Conservation (phyloP, 2,329 filamentous ascomycete species). For the Pseudogymnoascus sp. region DNA sequence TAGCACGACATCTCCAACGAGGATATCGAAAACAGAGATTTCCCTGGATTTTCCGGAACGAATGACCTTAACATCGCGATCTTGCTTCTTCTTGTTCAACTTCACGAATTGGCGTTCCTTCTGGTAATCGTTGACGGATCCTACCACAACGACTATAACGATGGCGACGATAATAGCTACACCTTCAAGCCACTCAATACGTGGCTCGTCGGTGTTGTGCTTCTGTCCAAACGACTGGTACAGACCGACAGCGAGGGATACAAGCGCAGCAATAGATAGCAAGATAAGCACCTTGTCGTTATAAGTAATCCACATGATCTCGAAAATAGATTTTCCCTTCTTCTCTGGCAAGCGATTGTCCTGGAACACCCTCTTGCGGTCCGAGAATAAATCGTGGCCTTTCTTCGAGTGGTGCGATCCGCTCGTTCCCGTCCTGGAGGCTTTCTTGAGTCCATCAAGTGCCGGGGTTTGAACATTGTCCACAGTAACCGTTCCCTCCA, state of each 20-base stretch:
- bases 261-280: slow-evolving; percentile 60
- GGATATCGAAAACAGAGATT: slow-evolving; percentile 60
- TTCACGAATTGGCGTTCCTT: slow-evolving; percentile 76
- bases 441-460: slow-evolving; percentile 12
- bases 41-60: slow-evolving; percentile 65
- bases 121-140: slow-evolving; percentile 73
- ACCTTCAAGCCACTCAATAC: slow-evolving; percentile 74
- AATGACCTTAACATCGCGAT: slow-evolving; percentile 63
- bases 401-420: slow-evolving; percentile 1
- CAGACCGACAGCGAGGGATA: slow-evolving; percentile 65
- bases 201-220: slow-evolving; percentile 39
- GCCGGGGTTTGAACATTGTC: slow-evolving; percentile 39
- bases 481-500: slow-evolving; percentile 59
- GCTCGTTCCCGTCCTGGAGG: neutral
- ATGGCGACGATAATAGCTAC: slow-evolving; percentile 73
- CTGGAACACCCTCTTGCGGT: slow-evolving; percentile 62
- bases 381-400: slow-evolving; percentile 36
- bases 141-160: slow-evolving; percentile 64
- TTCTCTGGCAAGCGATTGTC: slow-evolving; percentile 60
- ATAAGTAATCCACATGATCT: slow-evolving; percentile 70
- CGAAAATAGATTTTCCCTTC: slow-evolving; percentile 60
- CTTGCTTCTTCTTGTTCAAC: slow-evolving; percentile 71
- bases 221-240: slow-evolving; percentile 58
- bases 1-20: slow-evolving; percentile 66
- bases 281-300: slow-evolving; percentile 74